phyloP scores from a whole-genome alignment of 257 asterid species.

The Coffea canephora region DNA sequence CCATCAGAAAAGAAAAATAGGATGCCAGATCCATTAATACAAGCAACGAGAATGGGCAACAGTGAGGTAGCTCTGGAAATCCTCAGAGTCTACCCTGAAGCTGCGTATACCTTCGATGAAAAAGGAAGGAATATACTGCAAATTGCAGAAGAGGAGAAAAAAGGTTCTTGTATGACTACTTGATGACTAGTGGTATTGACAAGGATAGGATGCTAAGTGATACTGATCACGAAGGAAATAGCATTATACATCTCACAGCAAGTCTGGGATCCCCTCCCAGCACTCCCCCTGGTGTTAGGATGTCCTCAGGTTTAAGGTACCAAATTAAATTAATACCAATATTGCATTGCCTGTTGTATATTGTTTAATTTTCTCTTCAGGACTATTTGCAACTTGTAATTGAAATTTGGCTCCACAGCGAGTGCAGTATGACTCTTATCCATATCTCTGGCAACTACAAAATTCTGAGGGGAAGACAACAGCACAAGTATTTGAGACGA shows the following conservation, averaged over 20 bases:
- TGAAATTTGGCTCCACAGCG: neutral
- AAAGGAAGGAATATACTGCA: neutral
- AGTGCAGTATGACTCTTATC: neutral
- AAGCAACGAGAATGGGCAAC: neutral
- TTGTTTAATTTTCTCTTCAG: neutral
- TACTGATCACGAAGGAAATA: neutral
- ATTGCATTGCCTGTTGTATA: no score
- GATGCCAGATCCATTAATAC: neutral
- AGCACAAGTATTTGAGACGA: neutral
- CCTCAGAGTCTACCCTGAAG: no score
- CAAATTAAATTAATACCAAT: no score
- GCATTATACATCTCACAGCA: conserved; percentile 19
- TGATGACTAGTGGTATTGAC: neutral
- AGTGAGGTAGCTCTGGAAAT: neutral
- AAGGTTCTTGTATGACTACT: neutral
- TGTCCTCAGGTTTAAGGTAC: neutral
- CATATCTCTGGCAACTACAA: no score
- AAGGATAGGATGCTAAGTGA: conserved; percentile 8
- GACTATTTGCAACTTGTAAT: neutral
- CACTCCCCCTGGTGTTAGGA: neutral
- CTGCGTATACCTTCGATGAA: no score
- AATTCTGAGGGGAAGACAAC: no score
- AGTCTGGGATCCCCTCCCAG: neutral
- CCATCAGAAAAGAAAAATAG: neutral
- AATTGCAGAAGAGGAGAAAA: conserved; percentile 10